A percentile compares a stretch with the other conserved stretches of the same genome.
Evolutionary conservation across 371 early-diverging fungal species (phyloP).

Genomic region (Smittium culicis): DNA sequence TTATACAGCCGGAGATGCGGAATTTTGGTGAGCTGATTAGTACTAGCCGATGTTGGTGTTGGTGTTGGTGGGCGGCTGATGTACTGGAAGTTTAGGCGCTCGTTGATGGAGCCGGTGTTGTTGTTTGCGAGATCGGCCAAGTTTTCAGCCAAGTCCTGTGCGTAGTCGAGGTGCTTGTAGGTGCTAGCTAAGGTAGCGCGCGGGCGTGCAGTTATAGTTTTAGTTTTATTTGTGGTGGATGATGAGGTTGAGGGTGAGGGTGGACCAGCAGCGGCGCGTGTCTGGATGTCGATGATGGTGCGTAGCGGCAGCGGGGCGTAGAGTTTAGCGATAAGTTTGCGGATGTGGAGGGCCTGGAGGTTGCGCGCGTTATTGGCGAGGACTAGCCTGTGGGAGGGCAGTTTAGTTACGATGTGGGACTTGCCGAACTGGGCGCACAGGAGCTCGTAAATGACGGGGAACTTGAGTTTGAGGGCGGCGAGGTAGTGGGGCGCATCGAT

Average conservation of each 20-base stretch:
- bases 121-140: neutral
- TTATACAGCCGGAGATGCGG: neutral
- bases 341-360: neutral
- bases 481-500: neutral
- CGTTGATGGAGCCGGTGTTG: neutral
- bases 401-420: neutral
- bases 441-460: conserved; percentile 2
- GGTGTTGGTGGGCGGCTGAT: neutral
- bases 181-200: neutral
- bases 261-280: neutral
- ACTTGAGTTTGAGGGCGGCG: neutral
- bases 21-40: too few species aligned
- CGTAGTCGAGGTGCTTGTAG: neutral
- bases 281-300: neutral
- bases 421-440: neutral
- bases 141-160: neutral
- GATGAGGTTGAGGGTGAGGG: neutral
- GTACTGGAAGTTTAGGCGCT: neutral
- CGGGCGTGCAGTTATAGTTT: neutral
- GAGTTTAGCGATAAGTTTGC: neutral
- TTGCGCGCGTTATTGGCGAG: neutral
- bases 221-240: neutral
- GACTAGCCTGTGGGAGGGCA: neutral
- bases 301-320: conserved; percentile 5
- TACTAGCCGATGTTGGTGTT: neutral